Conservation (phyloP, 352 stramenopile genomes). For the Phytophthora macrochlamydospora region DNA sequence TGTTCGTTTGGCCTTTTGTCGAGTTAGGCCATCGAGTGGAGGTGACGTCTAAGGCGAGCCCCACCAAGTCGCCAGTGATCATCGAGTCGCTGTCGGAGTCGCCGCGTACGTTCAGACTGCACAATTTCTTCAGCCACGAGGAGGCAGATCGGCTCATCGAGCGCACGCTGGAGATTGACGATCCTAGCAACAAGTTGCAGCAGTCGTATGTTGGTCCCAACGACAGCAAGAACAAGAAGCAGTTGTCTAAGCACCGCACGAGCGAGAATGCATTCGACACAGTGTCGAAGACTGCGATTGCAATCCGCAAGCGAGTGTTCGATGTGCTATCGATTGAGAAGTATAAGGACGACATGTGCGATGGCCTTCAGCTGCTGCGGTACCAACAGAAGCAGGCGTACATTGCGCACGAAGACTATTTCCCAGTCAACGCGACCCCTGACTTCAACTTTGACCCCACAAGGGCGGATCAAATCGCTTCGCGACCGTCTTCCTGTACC, state of each 20-base stretch:
- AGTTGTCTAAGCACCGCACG: conserved; percentile 74
- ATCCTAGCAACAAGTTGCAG: conserved; percentile 83
- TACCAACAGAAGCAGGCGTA: conserved; percentile 97
- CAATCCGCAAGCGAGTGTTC: conserved; percentile 89
- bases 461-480: conserved; percentile 83
- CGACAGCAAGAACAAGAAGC: conserved; percentile 73
- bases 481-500: conserved; percentile 84
- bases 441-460: conserved; percentile 80
- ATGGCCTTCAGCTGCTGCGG: conserved; percentile 95
- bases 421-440: conserved; percentile 56
- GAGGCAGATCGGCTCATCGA: conserved; percentile 86
- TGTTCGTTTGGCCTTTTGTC: conserved; percentile 85
- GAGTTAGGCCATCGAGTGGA: conserved; percentile 76
- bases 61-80: conserved; percentile 62
- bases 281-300: conserved; percentile 68
- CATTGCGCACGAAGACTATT: conserved; percentile 95
- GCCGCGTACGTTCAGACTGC: conserved; percentile 84
- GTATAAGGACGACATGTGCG: conserved; percentile 91
- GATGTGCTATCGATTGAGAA: conserved; percentile 89
- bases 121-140: conserved; percentile 87
- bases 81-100: conserved; percentile 82
- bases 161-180: conserved; percentile 80
- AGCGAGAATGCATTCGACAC: conserved; percentile 91
- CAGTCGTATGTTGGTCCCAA: conserved; percentile 67
- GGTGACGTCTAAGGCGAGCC: conserved; percentile 54